Evolutionary conservation across 2,329 filamentous ascomycete species (phyloP).

Genomic region (Penicillium sp.): DNA sequence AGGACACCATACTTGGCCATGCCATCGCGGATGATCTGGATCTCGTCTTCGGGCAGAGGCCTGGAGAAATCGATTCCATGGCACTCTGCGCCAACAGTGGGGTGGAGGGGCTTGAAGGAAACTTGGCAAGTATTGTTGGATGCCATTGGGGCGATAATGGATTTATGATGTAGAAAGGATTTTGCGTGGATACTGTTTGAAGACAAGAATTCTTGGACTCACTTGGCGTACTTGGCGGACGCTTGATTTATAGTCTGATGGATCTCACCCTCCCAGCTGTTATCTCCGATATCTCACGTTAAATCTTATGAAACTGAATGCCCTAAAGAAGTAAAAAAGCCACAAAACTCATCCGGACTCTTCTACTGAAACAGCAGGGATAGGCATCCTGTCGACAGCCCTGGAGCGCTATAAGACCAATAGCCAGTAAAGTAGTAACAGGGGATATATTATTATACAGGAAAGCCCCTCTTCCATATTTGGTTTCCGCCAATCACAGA

Average conservation of each 20-base stretch:
- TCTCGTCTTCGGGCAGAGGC: neutral
- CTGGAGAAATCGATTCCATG: neutral
- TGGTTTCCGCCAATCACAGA: neutral
- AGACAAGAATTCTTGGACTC: neutral
- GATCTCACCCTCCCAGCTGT: neutral
- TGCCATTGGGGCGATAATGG: neutral
- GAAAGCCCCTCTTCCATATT: neutral
- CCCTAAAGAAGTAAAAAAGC: neutral
- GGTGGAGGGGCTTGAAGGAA: neutral
- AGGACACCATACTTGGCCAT: constrained; percentile 2
- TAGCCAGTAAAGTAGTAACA: neutral
- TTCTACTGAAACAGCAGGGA: neutral
- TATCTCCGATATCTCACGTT: neutral
- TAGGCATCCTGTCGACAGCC: neutral
- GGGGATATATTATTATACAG: neutral
- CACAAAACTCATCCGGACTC: neutral
- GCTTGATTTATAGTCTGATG: neutral
- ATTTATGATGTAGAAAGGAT: neutral
- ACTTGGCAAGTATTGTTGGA: neutral
- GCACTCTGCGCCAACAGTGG: neutral
- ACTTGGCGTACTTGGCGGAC: neutral
- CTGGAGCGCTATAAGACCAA: neutral
- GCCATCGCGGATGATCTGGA: neutral
- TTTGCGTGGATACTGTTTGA: neutral
- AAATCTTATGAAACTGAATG: neutral